Evolutionary conservation across 441 rosid genomes (phyloP).

Genomic region (Metrosideros polymorpha): DNA sequence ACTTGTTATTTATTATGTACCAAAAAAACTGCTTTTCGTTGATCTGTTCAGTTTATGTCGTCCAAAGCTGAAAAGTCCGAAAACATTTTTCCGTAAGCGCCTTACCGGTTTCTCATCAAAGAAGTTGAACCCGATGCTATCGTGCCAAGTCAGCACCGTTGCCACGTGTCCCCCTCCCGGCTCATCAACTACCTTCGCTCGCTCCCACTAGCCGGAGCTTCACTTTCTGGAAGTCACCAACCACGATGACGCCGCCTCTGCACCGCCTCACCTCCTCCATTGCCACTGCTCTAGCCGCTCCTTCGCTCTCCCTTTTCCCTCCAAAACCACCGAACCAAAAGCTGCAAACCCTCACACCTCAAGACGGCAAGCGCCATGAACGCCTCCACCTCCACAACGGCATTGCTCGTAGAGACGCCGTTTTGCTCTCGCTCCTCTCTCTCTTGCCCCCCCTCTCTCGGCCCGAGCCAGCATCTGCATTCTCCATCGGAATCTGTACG

Average conservation of each 20-base stretch:
- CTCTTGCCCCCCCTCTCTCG: conserved; percentile 25
- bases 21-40: too few species aligned
- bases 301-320: conserved; percentile 4
- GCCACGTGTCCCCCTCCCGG: background rate
- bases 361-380: background rate
- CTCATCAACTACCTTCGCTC: background rate
- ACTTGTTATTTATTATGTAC: too few species aligned
- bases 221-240: background rate
- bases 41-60: too few species aligned
- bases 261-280: conserved; percentile 17
- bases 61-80: too few species aligned
- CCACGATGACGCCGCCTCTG: conserved; percentile 17
- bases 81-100: too few species aligned
- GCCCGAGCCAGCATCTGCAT: conserved; percentile 41
- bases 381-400: conserved; percentile 1
- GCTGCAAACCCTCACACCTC: background rate
- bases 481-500: conserved; percentile 76
- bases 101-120: background rate
- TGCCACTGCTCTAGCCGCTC: background rate
- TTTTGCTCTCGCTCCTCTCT: conserved; percentile 34
- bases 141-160: background rate
- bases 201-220: background rate
- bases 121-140: background rate
- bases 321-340: conserved; percentile 14
- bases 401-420: conserved; percentile 45